Evolutionary conservation across 495 filamentous ascomycete genomes (phyloP).

Genomic region (Acidiella bohemica): DNA sequence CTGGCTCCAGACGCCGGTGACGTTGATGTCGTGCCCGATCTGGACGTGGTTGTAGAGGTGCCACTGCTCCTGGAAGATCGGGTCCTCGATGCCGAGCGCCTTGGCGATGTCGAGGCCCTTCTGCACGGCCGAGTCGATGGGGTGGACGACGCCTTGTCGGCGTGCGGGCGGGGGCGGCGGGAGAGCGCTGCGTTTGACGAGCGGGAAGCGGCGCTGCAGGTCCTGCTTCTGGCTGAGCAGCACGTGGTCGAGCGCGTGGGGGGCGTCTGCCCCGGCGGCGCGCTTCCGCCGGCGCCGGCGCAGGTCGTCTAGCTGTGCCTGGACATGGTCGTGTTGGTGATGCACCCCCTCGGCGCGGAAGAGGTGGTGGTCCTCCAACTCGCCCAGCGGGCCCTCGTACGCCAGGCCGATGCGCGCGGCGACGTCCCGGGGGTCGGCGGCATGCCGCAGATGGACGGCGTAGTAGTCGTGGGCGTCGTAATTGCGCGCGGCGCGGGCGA

Average conservation of each 20-base stretch:
- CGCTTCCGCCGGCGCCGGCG: constrained; percentile 48
- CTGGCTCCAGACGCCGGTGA: constrained; percentile 78
- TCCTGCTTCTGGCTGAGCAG: constrained; percentile 73
- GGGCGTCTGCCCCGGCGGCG: constrained; percentile 32
- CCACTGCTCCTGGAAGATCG: constrained; percentile 90
- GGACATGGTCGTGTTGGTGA: constrained; percentile 48
- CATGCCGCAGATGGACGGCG: constrained; percentile 62
- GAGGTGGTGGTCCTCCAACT: constrained; percentile 69
- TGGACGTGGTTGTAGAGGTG: constrained; percentile 78
- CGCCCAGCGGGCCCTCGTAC: constrained; percentile 73
- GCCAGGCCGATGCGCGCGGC: constrained; percentile 59
- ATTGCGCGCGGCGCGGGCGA: constrained; percentile 27
- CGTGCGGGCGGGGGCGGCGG: constrained; percentile 33
- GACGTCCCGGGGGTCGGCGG: constrained; percentile 53
- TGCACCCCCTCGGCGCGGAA: constrained; percentile 54
- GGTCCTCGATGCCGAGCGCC: constrained; percentile 63
- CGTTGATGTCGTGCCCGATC: constrained; percentile 82
- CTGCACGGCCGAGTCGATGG: constrained; percentile 35
- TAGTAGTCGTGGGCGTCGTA: constrained; percentile 77
- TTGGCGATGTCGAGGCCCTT: constrained; percentile 47
- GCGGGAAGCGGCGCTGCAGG: constrained; percentile 41
- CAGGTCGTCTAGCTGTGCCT: constrained; percentile 43
- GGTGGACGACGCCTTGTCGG: constrained; percentile 9
- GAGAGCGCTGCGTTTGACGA: constrained; percentile 57
- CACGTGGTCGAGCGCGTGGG: constrained; percentile 54